These are phyloP conservation scores for Pythium periplocum DNA, from an alignment of 352 stramenopile species.

Conservation along the genomic window DNA sequence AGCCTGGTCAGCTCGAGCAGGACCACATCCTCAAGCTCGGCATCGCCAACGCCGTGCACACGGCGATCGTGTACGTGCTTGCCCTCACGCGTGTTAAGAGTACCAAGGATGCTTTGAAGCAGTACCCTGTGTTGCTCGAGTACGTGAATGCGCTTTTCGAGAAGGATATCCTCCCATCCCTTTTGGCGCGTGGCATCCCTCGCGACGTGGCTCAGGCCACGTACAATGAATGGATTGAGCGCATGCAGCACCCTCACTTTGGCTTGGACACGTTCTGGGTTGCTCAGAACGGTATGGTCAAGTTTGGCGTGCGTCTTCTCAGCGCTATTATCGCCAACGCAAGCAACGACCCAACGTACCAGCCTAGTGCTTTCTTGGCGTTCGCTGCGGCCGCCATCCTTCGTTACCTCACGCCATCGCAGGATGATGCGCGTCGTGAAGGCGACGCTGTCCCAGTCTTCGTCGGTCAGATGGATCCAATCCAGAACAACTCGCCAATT, in stretches of 20 bases:
- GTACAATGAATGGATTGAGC: slow-evolving; percentile 83
- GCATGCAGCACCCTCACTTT: slow-evolving; percentile 85
- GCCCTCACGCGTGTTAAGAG: slow-evolving; percentile 37
- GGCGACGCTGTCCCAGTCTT: slow-evolving; percentile 14
- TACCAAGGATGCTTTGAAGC: slow-evolving; percentile 19
- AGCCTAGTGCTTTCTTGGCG: slow-evolving; percentile 32
- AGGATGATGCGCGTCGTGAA: slow-evolving; percentile 23
- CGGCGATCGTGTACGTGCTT: slow-evolving; percentile 83
- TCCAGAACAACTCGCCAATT: slow-evolving; percentile 26
- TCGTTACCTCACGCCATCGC: slow-evolving; percentile 41
- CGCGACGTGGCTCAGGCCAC: slow-evolving; percentile 30
- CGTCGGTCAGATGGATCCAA: slow-evolving; percentile 43
- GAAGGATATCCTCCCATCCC: slow-evolving; percentile 67
- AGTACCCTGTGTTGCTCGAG: slow-evolving; percentile 30
- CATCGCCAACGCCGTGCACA: slow-evolving; percentile 90
- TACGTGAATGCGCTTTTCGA: slow-evolving; percentile 84
- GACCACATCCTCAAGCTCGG: slow-evolving; percentile 90
- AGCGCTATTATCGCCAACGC: slow-evolving; percentile 22
- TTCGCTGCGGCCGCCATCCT: slow-evolving; percentile 44
- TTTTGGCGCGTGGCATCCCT: slow-evolving; percentile 24
- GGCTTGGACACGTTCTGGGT: slow-evolving; percentile 93
- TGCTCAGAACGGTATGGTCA: slow-evolving; percentile 80
- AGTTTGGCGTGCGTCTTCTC: slow-evolving; percentile 39
- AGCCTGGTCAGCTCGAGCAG: slow-evolving; percentile 38
- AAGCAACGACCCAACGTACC: slow-evolving; percentile 18